A percentile compares a stretch with the other conserved stretches of the same genome.
These are phyloP conservation scores for Aspergillus leporis DNA, from an alignment of 495 filamentous ascomycete genomes.

Conservation along the genomic window DNA sequence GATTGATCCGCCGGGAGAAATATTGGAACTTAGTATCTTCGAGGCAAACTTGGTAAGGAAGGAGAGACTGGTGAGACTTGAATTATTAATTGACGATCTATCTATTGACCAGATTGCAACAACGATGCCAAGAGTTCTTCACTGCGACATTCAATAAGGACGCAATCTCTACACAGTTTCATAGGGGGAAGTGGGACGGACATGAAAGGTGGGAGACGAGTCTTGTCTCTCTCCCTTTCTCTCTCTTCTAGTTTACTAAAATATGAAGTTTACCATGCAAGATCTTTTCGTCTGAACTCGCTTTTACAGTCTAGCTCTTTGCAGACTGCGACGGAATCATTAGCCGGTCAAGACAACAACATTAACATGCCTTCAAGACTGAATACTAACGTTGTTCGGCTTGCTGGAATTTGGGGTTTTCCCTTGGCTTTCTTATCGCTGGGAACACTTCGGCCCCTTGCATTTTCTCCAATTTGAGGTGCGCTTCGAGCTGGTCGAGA, in stretches of 20 bases:
- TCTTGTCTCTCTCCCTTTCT: background rate
- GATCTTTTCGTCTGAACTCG: slow-evolving; percentile 1
- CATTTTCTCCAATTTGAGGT: slow-evolving; percentile 31
- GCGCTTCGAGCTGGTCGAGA: slow-evolving; percentile 26
- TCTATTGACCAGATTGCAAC: slow-evolving; percentile 4
- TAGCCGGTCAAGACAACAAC: background rate
- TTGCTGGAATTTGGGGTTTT: slow-evolving; percentile 32
- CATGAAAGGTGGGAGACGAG: background rate
- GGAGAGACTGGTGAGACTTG: background rate
- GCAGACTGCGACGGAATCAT: slow-evolving; percentile 26
- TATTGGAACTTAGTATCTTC: background rate
- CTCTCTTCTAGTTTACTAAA: background rate
- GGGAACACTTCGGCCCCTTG: slow-evolving; percentile 29
- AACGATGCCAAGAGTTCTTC: background rate
- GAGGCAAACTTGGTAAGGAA: background rate
- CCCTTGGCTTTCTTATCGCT: slow-evolving; percentile 32
- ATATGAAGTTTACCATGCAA: slow-evolving; percentile 14
- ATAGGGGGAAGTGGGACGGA: no score
- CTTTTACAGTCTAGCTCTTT: slow-evolving; percentile 34
- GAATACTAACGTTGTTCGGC: slow-evolving; percentile 37
- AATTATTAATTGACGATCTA: background rate
- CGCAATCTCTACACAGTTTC: background rate
- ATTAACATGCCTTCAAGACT: background rate
- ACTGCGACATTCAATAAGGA: background rate
- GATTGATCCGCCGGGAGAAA: background rate